Evolutionary conservation across 2,329 filamentous ascomycete species (phyloP), one percentile per base, ranked within the genome.

Genomic region (Escovopsis sp.): DNA sequence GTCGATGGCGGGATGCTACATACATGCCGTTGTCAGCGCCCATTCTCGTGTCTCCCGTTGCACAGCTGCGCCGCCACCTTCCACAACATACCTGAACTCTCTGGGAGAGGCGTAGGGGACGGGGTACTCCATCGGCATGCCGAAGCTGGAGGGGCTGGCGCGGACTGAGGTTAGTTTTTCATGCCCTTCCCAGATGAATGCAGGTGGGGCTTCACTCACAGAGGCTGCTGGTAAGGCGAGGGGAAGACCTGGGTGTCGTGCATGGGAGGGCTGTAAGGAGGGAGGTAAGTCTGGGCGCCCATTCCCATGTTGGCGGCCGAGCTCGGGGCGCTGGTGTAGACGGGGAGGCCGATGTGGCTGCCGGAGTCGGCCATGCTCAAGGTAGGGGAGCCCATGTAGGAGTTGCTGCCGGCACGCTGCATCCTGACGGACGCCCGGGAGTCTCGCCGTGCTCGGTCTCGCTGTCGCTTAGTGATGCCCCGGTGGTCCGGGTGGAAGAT

Each of bases 401-500:
- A 47, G 49, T 57, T 62, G 59, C 69, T 73, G 54, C 65, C 68
- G 30, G 66, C 64, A 42, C 74, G 68, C 48, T 69, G 67, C 39
- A 69, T 62, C 45, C 74, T 68, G 8, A 60, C 56, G 3, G 67
- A 63, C 12, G 71, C 56, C 54, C 79, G 80, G 6, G 70, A 70
- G 49, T 75, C 72, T 49, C 75, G 66, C 44, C 77, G 69, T 37
- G 66, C 70, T 50, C 71, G 72, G 49, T 79, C 75, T 47, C 69
- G 67, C 51, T 80, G 75, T 45, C 74, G 67, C 60, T 75, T 79
- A 36, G 79, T 55, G 52, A 77, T 75, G 3, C 23, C 23, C 48
- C 75, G 69, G 55, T 79, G 74, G 54, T 79, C 74, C 6, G 72
- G 62, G 6, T 73, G 75, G 53, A 78, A 64, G 33, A 61, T 63